Base-by-base conservation (phyloP, 495 filamentous ascomycete species). In the Sabuloglossum arenarium region DNA sequence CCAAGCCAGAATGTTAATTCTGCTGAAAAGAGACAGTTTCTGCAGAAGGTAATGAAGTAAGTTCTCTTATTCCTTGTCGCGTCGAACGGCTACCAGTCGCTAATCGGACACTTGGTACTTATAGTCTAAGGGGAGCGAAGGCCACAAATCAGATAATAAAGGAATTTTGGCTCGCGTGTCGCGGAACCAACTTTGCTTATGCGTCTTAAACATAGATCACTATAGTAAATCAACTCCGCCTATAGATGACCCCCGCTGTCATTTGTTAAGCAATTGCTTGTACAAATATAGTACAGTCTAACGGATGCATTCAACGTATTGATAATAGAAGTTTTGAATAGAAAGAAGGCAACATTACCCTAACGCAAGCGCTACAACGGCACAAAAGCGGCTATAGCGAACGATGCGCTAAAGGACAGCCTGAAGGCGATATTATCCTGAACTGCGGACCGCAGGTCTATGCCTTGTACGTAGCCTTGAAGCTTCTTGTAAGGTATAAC, bases 151-250 rank as follows among this genome's bases (percentile, higher is more conserved):
- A 79, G 29, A 66, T 80, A 23, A 75, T 84, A 4, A 75, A 76
- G 16, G 71, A 80, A 0, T 85, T 87, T 61, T 88, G 82, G 81
- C 66, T 84, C 21, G 74, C 75, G 31, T 85, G 81, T 64, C 73
- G 82, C 14, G 82, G 83, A 5, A 74, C 78, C n/a, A 73, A 69
- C 32, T 83, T 82, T 61, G 74, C 79, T 50, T 86, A 86, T 64
- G 70, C 73, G 28, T 73, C 70, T 50, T 70, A 45, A 61, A 27
- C 3, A 5, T 10, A 27, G 14, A 3, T 4, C n/a, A 23, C n/a
- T 32, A 8, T 19, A 34, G 21, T 32, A 8, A 8, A 31, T n/a
- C 25, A 54, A 4, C 6, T 23, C 25, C 16, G 11, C 28, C 23
- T 51, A 10, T 30, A 51, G 8, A 27, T 51, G 14, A 6, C 11